Conservation (phyloP, 768 basidiomycete genomes). For the Russula earlei region DNA sequence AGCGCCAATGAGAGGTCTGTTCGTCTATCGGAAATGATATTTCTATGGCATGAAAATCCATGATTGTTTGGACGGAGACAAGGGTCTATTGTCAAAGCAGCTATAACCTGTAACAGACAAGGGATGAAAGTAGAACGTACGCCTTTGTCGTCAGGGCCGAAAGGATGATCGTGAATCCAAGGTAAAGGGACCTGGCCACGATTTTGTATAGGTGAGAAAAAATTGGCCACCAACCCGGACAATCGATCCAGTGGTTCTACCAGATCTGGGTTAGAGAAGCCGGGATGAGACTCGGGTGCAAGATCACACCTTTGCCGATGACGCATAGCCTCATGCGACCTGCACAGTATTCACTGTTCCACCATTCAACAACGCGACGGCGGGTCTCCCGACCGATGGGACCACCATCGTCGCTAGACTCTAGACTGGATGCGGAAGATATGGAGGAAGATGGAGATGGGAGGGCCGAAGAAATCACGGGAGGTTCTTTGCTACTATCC, state of each 20-base stretch:
- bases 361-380: constrained; percentile 77
- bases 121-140: constrained; percentile 36
- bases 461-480: constrained; percentile 34
- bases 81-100: constrained; percentile 43
- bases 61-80: constrained; percentile 81
- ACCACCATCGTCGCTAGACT: constrained; percentile 56
- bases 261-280: constrained; percentile 3
- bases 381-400: constrained; percentile 71
- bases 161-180: constrained; percentile 62
- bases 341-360: constrained; percentile 72
- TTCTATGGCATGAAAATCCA: constrained; percentile 77
- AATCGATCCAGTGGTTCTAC: constrained; percentile 71
- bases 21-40: constrained; percentile 71
- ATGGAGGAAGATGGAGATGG: constrained; percentile 53
- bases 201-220: constrained; percentile 68
- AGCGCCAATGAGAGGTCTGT: constrained; percentile 63
- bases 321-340: constrained; percentile 74
- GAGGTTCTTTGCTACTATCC: constrained; percentile 9
- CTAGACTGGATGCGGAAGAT: constrained; percentile 39
- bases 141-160: constrained; percentile 60
- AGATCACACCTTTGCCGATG: constrained; percentile 57
- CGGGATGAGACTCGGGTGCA: background rate
- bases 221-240: constrained; percentile 44
- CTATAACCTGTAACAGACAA: background rate
- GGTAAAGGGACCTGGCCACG: constrained; percentile 52